These are phyloP conservation scores for Orychophragmus violaceus DNA, from an alignment of 345 rosid species.

Conservation along the genomic window DNA sequence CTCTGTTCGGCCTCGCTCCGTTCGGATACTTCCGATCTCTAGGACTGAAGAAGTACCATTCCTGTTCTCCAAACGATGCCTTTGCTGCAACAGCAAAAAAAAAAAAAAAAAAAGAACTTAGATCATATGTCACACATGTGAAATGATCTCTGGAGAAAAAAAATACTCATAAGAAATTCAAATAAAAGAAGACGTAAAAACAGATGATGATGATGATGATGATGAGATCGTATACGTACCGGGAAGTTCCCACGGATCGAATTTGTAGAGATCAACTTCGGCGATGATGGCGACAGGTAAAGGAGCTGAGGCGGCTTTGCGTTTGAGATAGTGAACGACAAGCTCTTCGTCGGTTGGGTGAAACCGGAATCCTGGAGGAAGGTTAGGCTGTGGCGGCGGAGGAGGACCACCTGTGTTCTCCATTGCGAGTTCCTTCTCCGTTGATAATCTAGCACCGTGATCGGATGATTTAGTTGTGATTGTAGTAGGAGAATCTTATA, in stretches of 20 bases:
- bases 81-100: conserved; percentile 37
- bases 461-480: conserved; percentile 8
- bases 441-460: conserved; percentile 17
- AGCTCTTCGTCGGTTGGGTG: conserved; percentile 99
- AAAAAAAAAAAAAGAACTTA: neutral
- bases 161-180: neutral
- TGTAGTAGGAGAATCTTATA: conserved; percentile 15
- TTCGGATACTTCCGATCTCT: conserved; percentile 95
- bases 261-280: conserved; percentile 88
- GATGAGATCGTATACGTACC: conserved; percentile 34
- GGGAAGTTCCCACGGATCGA: conserved; percentile 99
- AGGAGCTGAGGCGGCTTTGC: conserved; percentile 71
- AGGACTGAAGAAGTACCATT: conserved; percentile 97
- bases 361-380: conserved; percentile 97
- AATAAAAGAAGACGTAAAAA: neutral
- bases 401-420: conserved; percentile 68
- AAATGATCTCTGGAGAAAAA: neutral
- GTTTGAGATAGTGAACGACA: conserved; percentile 90
- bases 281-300: conserved; percentile 86
- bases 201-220: neutral
- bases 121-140: conserved; percentile 12
- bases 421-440: conserved; percentile 29
- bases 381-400: conserved; percentile 48
- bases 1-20: conserved; percentile 95
- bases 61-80: conserved; percentile 96